Evolutionary conservation across 2,329 filamentous ascomycete species (phyloP), one percentile per base, ranked within the genome.

Genomic region (Nigrospora osmanthi): DNA sequence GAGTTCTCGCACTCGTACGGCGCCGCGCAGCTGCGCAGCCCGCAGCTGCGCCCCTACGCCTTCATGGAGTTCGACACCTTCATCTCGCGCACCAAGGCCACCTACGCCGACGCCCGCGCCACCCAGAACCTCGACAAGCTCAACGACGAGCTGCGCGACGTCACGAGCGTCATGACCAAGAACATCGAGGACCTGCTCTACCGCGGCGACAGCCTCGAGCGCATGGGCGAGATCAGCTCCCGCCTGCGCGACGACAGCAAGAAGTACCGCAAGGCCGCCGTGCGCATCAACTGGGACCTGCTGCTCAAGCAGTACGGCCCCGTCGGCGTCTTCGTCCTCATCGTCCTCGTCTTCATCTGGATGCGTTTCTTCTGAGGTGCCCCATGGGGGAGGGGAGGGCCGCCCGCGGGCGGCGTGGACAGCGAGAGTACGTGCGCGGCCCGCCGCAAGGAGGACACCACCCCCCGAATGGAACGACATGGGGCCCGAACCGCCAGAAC

Each of bases 161-260:
- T 98, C 45, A 97, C 93, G 1, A 90, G 96, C 70, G 90, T 98
- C 61, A 98, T 98, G 94, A 97, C 90, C 45, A 97, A 97, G 80
- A 98, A 98, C 66, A 97, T 98, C 55, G 93, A 98, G 73, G 93
- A 98, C 65, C 71, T 98, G 60, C 72, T 98, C 43, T 98, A 98
- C 64, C 76, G 94, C 50, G 93, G 93, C 28, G 93, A 98, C 64
- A 93, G 84, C 58, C 69, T 98, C 54, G 93, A 98, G 70, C 80
- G 89, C 58, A 98, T 98, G 93, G 91, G 93, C 49, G 91, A 97
- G 70, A 85, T 96, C 61, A 94, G 87, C 58, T 85, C 81, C 46
- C 75, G 91, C 50, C 68, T 98, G 62, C 75, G 88, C 51, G 93
- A 98, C 63, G 93, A 98, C 62, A 93, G 86, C 64, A 88, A 85